Evolutionary conservation across 2,329 filamentous ascomycete genomes (phyloP), one percentile per base, ranked within the genome.

Genomic region (Xylaria sp.): DNA sequence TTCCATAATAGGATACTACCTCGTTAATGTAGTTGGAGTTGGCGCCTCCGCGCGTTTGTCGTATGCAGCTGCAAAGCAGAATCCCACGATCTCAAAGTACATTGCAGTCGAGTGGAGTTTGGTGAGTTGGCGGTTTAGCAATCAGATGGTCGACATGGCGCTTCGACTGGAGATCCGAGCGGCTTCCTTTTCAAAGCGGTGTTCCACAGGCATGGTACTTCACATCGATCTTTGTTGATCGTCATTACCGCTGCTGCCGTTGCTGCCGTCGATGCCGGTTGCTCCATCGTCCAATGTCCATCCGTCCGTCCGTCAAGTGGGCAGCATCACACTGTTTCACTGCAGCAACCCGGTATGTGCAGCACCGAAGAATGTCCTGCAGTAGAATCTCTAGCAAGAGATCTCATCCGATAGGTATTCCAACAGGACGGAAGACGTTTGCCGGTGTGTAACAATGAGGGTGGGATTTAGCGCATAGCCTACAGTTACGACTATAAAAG

Each of bases 61-160:
- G 25, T 48, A 41, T n/a, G 15, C 18, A 28, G 51, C 48, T 33
- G 25, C 51, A 28, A 25, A 36, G 23, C n/a, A 15, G 31, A 12
- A 60, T 23, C 41, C 41, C 20, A 64, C 48, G 10, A 7, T 59
- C n/a, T 7, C 15, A 25, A 69, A 60, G 62, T 57, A n/a, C 66
- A 62, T 1, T 69, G 66, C 69, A 71, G 66, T 66, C 18, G 49
- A 49, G 60, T 67, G 68, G 64, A 67, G 54, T 36, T 52, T 64
- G 51, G 5, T 23, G 18, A 56, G n/a, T 25, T 12, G 49, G 39
- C 52, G 18, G 9, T 28, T 20, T 31, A 18, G 33, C n/a, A 31
- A 52, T 28, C 31, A 36, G 62, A 20, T 18, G 28, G 13, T 46
- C 54, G 43, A 20, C 31, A 33, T 31, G 18, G n/a, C 10, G 33